A percentile compares a stretch with the other conserved stretches of the same genome.
Conservation (phyloP, 768 basidiomycete species). For the Suillus subluteus region DNA sequence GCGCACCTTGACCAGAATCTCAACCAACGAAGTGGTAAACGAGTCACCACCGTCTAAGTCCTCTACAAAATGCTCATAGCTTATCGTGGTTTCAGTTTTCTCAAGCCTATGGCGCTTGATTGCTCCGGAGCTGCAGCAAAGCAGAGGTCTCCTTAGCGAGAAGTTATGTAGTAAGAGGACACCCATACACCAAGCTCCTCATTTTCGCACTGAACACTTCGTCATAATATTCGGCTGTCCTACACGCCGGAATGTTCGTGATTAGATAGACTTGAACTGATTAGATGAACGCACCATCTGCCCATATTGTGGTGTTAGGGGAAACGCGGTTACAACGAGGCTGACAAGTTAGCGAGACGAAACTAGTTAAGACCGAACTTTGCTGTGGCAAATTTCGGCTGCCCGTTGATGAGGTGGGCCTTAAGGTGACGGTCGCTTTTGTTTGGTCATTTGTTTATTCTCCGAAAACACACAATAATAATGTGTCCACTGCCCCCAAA, state of each 20-base stretch:
- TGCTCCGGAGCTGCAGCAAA: slow-evolving; percentile 60
- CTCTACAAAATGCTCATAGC: slow-evolving; percentile 75
- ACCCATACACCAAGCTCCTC: slow-evolving; percentile 73
- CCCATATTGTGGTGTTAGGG: slow-evolving; percentile 52
- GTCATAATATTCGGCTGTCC: slow-evolving; percentile 75
- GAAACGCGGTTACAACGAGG: slow-evolving; percentile 28
- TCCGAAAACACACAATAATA: slow-evolving; percentile 16
- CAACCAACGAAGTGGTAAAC: slow-evolving; percentile 75
- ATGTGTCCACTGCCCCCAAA: not conserved
- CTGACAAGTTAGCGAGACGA: slow-evolving; percentile 22
- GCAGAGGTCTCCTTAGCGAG: slow-evolving; percentile 10
- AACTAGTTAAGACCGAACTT: slow-evolving; percentile 5
- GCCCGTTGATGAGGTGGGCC: slow-evolving; percentile 15
- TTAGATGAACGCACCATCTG: slow-evolving; percentile 55
- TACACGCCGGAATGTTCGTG: slow-evolving; percentile 30
- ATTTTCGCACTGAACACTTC: slow-evolving; percentile 76
- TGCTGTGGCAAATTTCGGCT: slow-evolving; percentile 13
- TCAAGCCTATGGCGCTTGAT: slow-evolving; percentile 72
- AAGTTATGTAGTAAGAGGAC: slow-evolving; percentile 1
- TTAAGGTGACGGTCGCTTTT: slow-evolving; percentile 15
- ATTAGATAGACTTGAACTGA: slow-evolving; percentile 11
- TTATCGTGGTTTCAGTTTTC: slow-evolving; percentile 63
- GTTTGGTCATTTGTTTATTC: slow-evolving; percentile 22
- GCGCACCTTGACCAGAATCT: slow-evolving; percentile 78
- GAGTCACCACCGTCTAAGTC: slow-evolving; percentile 80